phyloP scores from a whole-genome alignment of 805 yeast genomes.

The Hanseniaspora lindneri region DNA sequence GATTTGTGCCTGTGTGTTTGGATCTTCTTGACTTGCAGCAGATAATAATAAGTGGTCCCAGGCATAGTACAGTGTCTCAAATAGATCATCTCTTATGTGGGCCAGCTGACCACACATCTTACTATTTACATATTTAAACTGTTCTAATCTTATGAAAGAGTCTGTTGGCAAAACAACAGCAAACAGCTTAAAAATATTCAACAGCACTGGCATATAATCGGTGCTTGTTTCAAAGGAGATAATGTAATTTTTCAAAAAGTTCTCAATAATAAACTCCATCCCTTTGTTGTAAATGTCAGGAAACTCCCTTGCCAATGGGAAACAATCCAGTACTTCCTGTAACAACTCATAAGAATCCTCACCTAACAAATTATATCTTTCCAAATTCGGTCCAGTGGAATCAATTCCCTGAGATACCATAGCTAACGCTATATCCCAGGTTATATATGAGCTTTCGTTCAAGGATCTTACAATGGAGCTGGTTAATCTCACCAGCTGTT shows the following conservation, averaged over 20 bases:
- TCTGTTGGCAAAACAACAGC: slow-evolving; percentile 36
- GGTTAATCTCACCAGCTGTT: slow-evolving; percentile 43
- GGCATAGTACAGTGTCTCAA: slow-evolving; percentile 36
- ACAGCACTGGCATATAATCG: slow-evolving; percentile 54
- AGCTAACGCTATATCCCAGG: slow-evolving; percentile 49
- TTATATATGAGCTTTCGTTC: slow-evolving; percentile 40
- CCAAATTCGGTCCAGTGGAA: slow-evolving; percentile 37
- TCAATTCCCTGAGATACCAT: slow-evolving; percentile 52
- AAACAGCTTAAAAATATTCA: slow-evolving; percentile 55
- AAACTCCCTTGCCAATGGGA: slow-evolving; percentile 32
- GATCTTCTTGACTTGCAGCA: background rate
- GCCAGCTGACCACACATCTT: slow-evolving; percentile 43
- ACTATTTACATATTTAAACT: slow-evolving; percentile 34
- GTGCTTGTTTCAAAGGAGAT: slow-evolving; percentile 58
- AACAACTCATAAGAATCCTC: slow-evolving; percentile 86
- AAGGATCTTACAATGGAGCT: slow-evolving; percentile 46
- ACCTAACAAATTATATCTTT: slow-evolving; percentile 40
- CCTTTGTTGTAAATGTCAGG: slow-evolving; percentile 25
- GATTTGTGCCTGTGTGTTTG: slow-evolving; percentile 19
- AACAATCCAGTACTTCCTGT: slow-evolving; percentile 55
- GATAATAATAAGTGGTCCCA: slow-evolving; percentile 26
- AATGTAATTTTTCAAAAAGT: slow-evolving; percentile 40
- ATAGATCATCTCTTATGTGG: slow-evolving; percentile 60
- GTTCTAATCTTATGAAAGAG: slow-evolving; percentile 32
- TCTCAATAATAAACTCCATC: slow-evolving; percentile 26